These are phyloP conservation scores for Pleurotus platypus DNA, from an alignment of 768 basidiomycete species.

Conservation along the genomic window DNA sequence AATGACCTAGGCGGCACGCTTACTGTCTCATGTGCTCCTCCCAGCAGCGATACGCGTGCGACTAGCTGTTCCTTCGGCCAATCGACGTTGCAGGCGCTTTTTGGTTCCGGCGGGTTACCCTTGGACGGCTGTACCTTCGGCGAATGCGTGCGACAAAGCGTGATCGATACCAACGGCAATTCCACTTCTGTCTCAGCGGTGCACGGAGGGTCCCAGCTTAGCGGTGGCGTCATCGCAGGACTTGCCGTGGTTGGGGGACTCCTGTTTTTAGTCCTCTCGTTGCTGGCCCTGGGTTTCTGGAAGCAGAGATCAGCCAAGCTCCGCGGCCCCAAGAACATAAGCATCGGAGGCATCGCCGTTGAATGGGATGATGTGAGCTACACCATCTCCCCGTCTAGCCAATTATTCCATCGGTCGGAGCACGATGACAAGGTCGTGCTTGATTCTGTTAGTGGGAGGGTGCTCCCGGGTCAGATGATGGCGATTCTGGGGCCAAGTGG, in stretches of 20 bases:
- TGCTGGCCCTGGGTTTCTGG: constrained; percentile 62
- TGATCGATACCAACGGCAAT: constrained; percentile 56
- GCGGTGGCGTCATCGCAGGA: constrained; percentile 87
- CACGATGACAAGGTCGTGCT: constrained; percentile 61
- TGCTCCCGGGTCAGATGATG: constrained; percentile 82
- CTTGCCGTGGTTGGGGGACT: constrained; percentile 79
- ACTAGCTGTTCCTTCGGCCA: constrained; percentile 80
- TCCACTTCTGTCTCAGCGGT: constrained; percentile 25
- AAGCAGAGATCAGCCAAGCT: constrained; percentile 58
- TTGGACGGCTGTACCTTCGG: constrained; percentile 78
- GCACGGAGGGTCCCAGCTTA: constrained; percentile 44
- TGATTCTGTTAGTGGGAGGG: constrained; percentile 62
- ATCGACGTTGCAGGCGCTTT: constrained; percentile 55
- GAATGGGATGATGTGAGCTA: constrained; percentile 72
- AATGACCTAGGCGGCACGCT: constrained; percentile 63
- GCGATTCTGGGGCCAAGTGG: constrained; percentile 92
- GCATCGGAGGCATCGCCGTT: constrained; percentile 40
- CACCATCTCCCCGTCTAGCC: constrained; percentile 35
- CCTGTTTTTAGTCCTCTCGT: constrained; percentile 48
- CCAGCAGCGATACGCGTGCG: constrained; percentile 37
- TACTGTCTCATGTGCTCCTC: constrained; percentile 60
- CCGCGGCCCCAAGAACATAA: constrained; percentile 13
- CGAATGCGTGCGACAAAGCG: constrained; percentile 82
- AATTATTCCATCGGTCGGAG: neutral
- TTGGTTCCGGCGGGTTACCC: constrained; percentile 70